Evolutionary conservation across 2,329 filamentous ascomycete genomes (phyloP), one percentile per base, ranked within the genome.

Genomic region (Gnomoniopsis smithogilvyi): DNA sequence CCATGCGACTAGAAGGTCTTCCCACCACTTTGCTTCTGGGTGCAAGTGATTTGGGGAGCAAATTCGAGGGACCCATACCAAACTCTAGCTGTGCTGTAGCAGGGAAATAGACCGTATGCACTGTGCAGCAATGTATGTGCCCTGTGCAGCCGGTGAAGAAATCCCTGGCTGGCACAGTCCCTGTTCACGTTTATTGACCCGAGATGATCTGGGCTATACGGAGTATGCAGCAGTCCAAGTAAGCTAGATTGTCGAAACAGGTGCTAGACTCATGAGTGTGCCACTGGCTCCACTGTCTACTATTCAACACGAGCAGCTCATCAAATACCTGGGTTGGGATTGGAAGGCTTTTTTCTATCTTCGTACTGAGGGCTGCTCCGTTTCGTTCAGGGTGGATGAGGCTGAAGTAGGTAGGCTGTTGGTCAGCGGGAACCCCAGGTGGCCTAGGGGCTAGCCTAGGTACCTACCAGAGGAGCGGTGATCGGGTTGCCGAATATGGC

Each of bases 401-500:
- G 36, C 36, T 41, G 36, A 41, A 41, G 7, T 41, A 41, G 10
- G 10, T 36, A 36, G 34, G 6, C 36, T 14, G 17, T 17, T 17
- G 17, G 36, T 14, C 36, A n/a, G 36, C 36, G 4, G 17, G 6
- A n/a, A 14, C 8, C 12, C 36, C 36, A 41, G 36, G 36, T 12
- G 36, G 17, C 36, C 36, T 41, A 41, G 11, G 17, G 36, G 36
- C 36, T 41, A 41, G 36, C 8, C 26, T 30, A n/a, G n/a, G n/a
- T n/a, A n/a, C 8, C 26, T 8, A 30, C 36, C 36, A 41, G 12
- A 41, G 36, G 34, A 38, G 21, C 52, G 48, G 50, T 30, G 53
- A 55, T n/a, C 59, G 59, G 59, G 17, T 59, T 61, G 45, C 59
- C 59, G 19, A 36, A 61, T 59, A 21, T 38, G 59, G 59, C 46